Evolutionary conservation across 805 yeast genomes (phyloP).

Genomic region (Komagataella pastoris): DNA sequence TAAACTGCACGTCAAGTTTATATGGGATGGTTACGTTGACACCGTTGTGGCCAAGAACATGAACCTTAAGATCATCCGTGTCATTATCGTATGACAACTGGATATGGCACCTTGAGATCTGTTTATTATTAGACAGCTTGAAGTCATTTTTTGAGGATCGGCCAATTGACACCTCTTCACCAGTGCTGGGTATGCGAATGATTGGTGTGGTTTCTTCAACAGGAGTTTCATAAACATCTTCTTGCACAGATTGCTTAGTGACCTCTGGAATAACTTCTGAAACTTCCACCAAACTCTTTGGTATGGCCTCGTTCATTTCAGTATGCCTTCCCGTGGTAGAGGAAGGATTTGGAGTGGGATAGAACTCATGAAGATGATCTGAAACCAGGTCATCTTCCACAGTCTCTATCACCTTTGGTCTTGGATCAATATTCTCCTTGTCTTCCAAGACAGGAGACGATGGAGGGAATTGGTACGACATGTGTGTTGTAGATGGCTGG

Average conservation of each 20-base stretch:
- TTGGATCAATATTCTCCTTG: conserved; percentile 5
- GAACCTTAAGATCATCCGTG: conserved; percentile 31
- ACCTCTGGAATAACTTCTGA: not conserved
- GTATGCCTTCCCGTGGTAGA: conserved; percentile 25
- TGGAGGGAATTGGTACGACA: conserved; percentile 29
- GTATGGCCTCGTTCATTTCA: not conserved
- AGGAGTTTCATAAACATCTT: not conserved
- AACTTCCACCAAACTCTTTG: not conserved
- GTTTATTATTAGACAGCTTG: conserved; percentile 22
- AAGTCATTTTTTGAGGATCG: not conserved
- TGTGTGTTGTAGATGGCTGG: not conserved
- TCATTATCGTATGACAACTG: conserved; percentile 28
- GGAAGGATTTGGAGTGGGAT: conserved; percentile 69
- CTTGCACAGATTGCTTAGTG: not conserved
- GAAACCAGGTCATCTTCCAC: conserved; percentile 6
- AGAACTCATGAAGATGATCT: conserved; percentile 12
- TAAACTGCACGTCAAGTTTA: conserved; percentile 18
- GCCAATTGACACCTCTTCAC: not conserved
- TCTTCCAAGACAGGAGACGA: conserved; percentile 31
- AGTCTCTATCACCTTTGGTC: conserved; percentile 17
- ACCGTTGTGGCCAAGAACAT: conserved; percentile 80
- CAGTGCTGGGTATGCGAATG: not conserved
- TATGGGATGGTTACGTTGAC: conserved; percentile 52
- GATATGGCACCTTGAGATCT: conserved; percentile 58
- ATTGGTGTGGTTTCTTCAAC: not conserved